A percentile compares a stretch with the other conserved stretches of the same genome.
phyloP scores from a whole-genome alignment of 2,329 filamentous ascomycete species.

The Penicillium freii region DNA sequence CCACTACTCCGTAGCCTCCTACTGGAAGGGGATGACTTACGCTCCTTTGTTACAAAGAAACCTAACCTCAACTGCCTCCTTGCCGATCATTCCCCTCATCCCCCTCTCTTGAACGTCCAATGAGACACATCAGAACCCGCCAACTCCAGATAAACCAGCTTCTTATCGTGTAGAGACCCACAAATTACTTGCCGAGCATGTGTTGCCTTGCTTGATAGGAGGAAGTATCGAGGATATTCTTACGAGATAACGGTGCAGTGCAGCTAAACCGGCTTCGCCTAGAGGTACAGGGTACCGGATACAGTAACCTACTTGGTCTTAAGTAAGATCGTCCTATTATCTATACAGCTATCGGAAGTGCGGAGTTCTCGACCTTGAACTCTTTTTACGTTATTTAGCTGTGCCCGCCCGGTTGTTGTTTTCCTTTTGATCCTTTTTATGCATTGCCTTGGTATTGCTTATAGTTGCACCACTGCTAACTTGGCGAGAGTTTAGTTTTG shows the following conservation, averaged over 20 bases:
- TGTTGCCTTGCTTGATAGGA: background rate
- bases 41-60: background rate
- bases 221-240: background rate
- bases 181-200: background rate
- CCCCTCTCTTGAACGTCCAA: background rate
- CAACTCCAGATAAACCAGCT: background rate
- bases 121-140: background rate
- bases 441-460: background rate
- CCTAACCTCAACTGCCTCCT: background rate
- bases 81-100: background rate
- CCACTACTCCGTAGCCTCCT: no score
- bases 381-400: background rate
- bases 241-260: background rate
- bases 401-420: background rate
- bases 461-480: background rate
- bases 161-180: background rate
- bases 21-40: no score
- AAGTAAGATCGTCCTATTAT: background rate
- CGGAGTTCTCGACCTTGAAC: background rate
- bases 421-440: background rate
- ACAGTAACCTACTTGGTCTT: background rate
- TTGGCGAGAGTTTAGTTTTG: background rate
- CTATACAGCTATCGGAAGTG: background rate
- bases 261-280: background rate
- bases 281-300: background rate